phyloP scores from a whole-genome alignment of 2,329 filamentous ascomycete species.

The Aspergillus hiratsukae region DNA sequence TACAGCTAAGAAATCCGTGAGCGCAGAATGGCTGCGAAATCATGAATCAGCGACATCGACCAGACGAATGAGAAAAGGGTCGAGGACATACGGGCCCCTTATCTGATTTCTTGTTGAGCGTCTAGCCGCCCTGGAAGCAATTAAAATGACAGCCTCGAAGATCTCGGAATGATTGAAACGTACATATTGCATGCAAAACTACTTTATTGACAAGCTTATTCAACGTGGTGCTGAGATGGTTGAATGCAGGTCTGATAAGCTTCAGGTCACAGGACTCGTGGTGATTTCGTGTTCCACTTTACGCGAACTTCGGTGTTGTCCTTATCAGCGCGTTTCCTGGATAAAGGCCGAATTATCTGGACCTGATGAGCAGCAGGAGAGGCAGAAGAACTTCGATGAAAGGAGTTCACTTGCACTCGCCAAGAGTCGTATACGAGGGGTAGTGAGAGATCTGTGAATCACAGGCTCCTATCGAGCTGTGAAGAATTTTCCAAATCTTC shows the following conservation, averaged over 20 bases:
- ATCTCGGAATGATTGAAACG: not conserved
- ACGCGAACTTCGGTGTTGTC: conserved; percentile 25
- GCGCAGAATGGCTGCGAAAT: conserved; percentile 52
- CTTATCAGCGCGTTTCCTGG: conserved; percentile 11
- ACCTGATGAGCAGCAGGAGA: not conserved
- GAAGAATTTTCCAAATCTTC: conserved; percentile 7
- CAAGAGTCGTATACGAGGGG: not conserved
- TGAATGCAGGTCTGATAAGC: conserved; percentile 3
- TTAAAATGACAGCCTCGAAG: conserved; percentile 2
- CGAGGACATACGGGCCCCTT: conserved; percentile 43
- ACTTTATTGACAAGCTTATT: not conserved
- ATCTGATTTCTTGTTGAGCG: conserved; percentile 31
- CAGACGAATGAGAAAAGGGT: not conserved
- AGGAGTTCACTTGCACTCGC: not conserved
- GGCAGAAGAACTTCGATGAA: not conserved
- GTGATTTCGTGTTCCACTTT: conserved; percentile 40
- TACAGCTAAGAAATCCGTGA: conserved; percentile 65
- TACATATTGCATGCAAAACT: conserved; percentile 10
- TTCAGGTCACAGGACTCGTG: conserved; percentile 32
- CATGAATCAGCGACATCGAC: conserved; percentile 12
- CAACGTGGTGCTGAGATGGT: not conserved
- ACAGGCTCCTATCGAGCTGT: not conserved
- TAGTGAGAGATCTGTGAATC: not conserved
- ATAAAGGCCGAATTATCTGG: not conserved
- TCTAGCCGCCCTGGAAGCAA: conserved; percentile 23